Base-by-base conservation (phyloP, 805 yeast species). In the Zygosaccharomyces bailii region DNA sequence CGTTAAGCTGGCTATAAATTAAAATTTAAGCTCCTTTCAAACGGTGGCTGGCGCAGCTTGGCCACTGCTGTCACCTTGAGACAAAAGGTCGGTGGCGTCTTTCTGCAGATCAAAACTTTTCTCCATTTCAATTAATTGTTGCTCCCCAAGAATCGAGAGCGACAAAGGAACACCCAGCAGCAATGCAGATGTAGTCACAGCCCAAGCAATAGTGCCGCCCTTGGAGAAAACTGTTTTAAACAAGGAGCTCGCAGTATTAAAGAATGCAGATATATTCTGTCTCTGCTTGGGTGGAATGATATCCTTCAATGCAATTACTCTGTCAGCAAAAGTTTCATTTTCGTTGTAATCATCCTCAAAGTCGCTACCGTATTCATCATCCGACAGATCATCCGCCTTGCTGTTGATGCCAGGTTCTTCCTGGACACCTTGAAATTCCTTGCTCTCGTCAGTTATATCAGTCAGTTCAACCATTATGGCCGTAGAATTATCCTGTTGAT, bases 131-230 rank as follows among this genome's bases (percentile, higher is more conserved):
- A 83, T 80, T 66, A 90, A 78, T 73, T 91, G 97, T 65, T 89
- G 95, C 72, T 91, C 97, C 49, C 89, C 82, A 59, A 93, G 75
- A 57, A 93, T 86, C 42, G 96, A 84, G 58, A 93, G 74, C 6
- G 96, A 82, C 57, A 87, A 76, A 52, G 99, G 99, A 37, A 89
- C 95, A 65, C 96, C 97, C 57, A 93, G 73, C 51, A 93, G 76
- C 57, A 93, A 71, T 33, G 86, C 81, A 33, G 93, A 78, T 9
- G 98, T 82, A 9, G 96, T 81, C 45, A 87, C 53, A 49, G 84
- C 76, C 98, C 98, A 93, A 54, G 90, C 74, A 31, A 85, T 71
- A 55, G 77, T 76, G 49, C 96, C 96, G 49, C 86, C 73, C 54
- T 79, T 80, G 49, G 72, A 60, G 44, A 81, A 69, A 27, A 79